Evolutionary conservation across 2,329 filamentous ascomycete genomes (phyloP).

Genomic region (Clonostachys rosea): DNA sequence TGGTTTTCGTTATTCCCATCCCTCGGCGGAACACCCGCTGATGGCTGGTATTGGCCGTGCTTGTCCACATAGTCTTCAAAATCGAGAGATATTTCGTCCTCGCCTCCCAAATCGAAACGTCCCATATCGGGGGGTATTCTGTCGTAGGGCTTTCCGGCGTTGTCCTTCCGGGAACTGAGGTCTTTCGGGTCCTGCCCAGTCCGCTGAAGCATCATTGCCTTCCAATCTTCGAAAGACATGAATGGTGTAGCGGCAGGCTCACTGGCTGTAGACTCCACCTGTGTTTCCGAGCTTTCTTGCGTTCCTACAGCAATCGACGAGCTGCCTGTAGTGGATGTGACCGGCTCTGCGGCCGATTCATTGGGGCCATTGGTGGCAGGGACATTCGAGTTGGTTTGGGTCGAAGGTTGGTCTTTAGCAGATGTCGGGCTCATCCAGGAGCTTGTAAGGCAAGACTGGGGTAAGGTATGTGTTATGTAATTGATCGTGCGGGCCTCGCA

Average conservation of each 20-base stretch:
- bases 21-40: conserved; percentile 1
- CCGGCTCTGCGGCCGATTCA: background rate
- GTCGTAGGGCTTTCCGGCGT: conserved; percentile 42
- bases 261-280: background rate
- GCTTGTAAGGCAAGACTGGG: conserved; percentile 71
- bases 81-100: conserved; percentile 70
- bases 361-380: background rate
- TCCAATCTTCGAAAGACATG: conserved; percentile 98
- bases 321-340: background rate
- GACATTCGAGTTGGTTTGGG: background rate
- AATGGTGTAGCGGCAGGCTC: conserved; percentile 48
- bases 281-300: background rate
- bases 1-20: conserved; percentile 2
- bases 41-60: conserved; percentile 17
- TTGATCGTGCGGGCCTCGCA: conserved; percentile 67
- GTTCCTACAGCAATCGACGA: background rate
- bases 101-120: conserved; percentile 77
- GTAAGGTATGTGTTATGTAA: conserved; percentile 75
- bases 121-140: conserved; percentile 57
- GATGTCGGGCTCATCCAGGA: conserved; percentile 38
- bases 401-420: background rate
- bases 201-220: conserved; percentile 84
- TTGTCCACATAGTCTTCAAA: conserved; percentile 44
- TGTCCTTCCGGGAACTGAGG: conserved; percentile 57
- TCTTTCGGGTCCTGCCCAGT: conserved; percentile 69